Conservation (phyloP, 257 asterid species). For the Solanum boliviense region DNA sequence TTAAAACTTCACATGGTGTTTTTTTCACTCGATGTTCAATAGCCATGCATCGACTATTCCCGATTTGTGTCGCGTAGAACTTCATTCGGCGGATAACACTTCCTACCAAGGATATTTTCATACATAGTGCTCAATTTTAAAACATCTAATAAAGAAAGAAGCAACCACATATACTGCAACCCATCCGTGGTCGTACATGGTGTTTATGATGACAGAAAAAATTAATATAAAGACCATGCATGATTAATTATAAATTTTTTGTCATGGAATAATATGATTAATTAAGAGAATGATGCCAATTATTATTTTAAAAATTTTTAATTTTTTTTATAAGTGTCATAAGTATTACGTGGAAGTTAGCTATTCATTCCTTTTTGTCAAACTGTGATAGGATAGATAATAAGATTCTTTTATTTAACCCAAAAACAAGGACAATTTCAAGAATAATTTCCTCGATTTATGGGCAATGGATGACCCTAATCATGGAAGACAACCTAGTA, state of each 20-base stretch:
- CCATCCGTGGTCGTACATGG: too few relatives aligned
- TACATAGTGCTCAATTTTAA: too few relatives aligned
- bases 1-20: too few relatives aligned
- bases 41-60: too few relatives aligned
- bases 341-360: background rate
- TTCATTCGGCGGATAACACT: too few relatives aligned
- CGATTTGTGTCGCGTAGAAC: background rate
- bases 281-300: background rate
- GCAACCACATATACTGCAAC: too few relatives aligned
- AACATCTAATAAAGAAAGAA: too few relatives aligned
- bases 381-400: background rate
- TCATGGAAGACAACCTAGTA: background rate
- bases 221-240: background rate
- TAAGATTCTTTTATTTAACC: background rate
- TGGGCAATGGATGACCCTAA: background rate
- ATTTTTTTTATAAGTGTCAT: background rate
- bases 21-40: too few relatives aligned
- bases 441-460: background rate
- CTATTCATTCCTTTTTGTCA: background rate
- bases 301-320: too few relatives aligned
- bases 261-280: background rate
- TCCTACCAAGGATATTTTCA: too few relatives aligned
- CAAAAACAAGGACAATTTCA: background rate
- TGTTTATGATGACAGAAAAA: background rate
- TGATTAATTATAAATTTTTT: background rate